Base-by-base conservation (phyloP, 2,329 filamentous ascomycete species). In the Lecanoromycetidae sp. region DNA sequence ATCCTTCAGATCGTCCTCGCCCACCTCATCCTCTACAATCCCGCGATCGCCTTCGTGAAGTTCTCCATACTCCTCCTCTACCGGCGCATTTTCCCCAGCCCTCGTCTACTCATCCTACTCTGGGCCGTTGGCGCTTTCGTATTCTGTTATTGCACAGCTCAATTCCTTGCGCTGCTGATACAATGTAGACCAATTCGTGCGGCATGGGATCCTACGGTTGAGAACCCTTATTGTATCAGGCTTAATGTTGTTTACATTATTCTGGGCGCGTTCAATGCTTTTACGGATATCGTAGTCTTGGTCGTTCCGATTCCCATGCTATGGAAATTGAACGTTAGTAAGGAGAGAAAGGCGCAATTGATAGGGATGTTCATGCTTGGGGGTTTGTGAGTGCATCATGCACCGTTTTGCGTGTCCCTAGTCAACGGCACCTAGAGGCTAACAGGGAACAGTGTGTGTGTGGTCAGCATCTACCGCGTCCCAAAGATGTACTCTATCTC, bases 301-400 rank as follows among this genome's bases (percentile, higher is more conserved):
- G 42, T 33, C 43, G 19, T 50, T n/a, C 48, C 48, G 15, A 50
- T 50, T 36, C 48, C 48, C 13, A 17, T 50, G 12, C 26, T 50
- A 7, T 50, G 48, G 42, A 20, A 29, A 7, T 26, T 50, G n/a
- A 34, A 50, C 5, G 23, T 46, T 3, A 26, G 22, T 8, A 40
- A 23, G 22, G 22, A 27, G 3, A 22, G 32, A 17, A 50, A 36
- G 30, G 20, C 34, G 7, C 40, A 49, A n/a, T 44, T 49, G 26
- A 43, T 40, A 13, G 25, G 46, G 17, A 49, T 44, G 15, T 49
- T 49, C 22, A 27, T 39, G 27, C 27, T 49, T 23, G 46, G 46
- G 8, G 36, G 33, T 5, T 49, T 45, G 46, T 49, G 27, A 44
- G 46, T 38, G 3, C n/a, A n/a, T n/a, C n/a, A n/a, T n/a, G n/a